Base-by-base conservation (phyloP, 208 protist species). In the Acanthamoeba sp. region DNA sequence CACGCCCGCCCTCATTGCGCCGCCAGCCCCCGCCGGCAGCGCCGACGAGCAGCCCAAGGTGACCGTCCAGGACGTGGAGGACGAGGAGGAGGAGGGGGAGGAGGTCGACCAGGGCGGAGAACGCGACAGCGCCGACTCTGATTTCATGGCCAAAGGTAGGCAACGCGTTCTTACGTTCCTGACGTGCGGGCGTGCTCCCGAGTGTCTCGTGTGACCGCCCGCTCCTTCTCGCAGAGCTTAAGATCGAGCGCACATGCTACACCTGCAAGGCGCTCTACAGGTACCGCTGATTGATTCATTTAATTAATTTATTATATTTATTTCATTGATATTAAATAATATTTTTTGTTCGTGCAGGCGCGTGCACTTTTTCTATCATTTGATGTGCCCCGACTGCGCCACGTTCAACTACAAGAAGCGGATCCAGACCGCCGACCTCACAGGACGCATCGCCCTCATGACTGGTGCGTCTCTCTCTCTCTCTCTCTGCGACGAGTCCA, bases 351-450 rank as follows among this genome's bases (percentile, higher is more conserved):
- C 50, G 14, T 59, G n/a, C 29, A 76, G 66, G 32, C 97, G 55
- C 12, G 89, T 99, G 20, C 99, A 99, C 95, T 98, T 97, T 40
- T 99, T 99, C 95, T 99, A 99, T 97, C 98, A 99, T 96, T 97
- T 97, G 95, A 96, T 99, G 95, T 99, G 99, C 95, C 98, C 98
- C 71, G 94, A 98, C 29, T 99, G 98, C 95, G 98, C 98, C 20
- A 97, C 97, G 93, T 98, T 99, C 94, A 99, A 99, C 96, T 99
- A 98, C 94, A 97, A 97, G 80, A 99, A 99, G 96, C 98, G 98
- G 16, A 97, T 98, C 40, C 94, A 98, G 94, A 97, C 96, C 7
- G 96, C 97, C 14, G 98, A 99, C 93, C 96, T 99, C 88, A 96
- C 95, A 3, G 98, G 98, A 5, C 98, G 98, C 59, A 97, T 98